Percentiles rank a stretch among this genome's conserved stretches.
These are phyloP conservation scores for Trichoderma sp. DNA, from an alignment of 2,329 filamentous ascomycete species.

Conservation along the genomic window DNA sequence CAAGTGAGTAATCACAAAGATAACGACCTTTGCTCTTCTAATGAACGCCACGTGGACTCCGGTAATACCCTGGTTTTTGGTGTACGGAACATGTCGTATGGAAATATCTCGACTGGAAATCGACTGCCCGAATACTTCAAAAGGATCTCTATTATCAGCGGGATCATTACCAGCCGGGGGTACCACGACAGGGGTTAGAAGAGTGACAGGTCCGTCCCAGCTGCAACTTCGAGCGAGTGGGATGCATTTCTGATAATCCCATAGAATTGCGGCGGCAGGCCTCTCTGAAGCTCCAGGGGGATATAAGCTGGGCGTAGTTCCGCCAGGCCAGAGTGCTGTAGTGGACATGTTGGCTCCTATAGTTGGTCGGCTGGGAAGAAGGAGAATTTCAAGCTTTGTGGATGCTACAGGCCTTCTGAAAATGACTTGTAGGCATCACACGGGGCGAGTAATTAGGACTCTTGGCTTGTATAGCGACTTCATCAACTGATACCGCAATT, in stretches of 20 bases:
- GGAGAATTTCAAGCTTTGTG: not conserved
- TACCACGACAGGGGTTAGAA: slow-evolving; percentile 61
- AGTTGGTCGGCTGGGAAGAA: not conserved
- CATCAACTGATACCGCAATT: not conserved
- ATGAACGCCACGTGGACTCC: slow-evolving; percentile 66
- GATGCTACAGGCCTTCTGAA: not conserved
- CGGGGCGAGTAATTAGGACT: not conserved
- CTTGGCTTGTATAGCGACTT: not conserved
- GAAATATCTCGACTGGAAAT: slow-evolving; percentile 62
- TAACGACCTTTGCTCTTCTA: slow-evolving; percentile 59
- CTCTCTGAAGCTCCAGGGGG: not conserved
- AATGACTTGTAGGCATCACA: not conserved
- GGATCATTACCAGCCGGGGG: slow-evolving; percentile 47
- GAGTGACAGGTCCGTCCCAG: slow-evolving; percentile 60
- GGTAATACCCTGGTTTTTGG: slow-evolving; percentile 65
- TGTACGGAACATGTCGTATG: slow-evolving; percentile 74
- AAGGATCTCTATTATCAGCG: slow-evolving; percentile 63
- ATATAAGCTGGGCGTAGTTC: not conserved
- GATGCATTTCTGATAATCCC: slow-evolving; percentile 52
- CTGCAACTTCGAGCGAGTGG: slow-evolving; percentile 51
- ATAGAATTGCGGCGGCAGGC: slow-evolving; percentile 39
- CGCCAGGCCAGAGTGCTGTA: slow-evolving; percentile 1
- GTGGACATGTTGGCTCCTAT: slow-evolving; percentile 19
- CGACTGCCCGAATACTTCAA: slow-evolving; percentile 70
- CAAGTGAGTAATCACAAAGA: slow-evolving; percentile 63